These are phyloP conservation scores for Kazachstania psychrophila DNA, from an alignment of 805 yeast genomes.

Conservation along the genomic window DNA sequence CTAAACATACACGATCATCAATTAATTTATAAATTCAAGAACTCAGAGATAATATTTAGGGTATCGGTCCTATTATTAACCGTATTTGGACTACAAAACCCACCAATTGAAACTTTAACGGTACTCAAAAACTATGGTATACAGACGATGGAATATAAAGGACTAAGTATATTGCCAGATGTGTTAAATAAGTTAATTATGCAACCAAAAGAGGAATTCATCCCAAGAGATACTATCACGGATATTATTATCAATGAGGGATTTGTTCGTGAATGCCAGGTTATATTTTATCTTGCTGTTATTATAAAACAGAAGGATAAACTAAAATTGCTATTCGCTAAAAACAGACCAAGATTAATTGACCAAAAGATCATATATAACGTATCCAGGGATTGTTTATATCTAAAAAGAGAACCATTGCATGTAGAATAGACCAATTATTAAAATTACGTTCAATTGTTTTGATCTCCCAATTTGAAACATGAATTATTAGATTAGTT, in stretches of 20 bases:
- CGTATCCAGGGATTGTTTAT: constrained; percentile 10
- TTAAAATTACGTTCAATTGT: too few relatives aligned
- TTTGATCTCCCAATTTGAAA: too few relatives aligned
- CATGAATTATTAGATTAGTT: too few relatives aligned
- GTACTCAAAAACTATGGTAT: constrained; percentile 22
- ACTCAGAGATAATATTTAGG: too few relatives aligned
- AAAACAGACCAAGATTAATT: constrained; percentile 14
- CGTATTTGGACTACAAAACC: constrained; percentile 9
- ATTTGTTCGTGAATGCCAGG: constrained; percentile 51
- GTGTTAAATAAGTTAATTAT: constrained; percentile 10
- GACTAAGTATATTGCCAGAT: constrained; percentile 19
- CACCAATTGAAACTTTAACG: constrained; percentile 17
- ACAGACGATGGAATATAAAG: constrained; percentile 15
- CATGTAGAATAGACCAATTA: too few relatives aligned
- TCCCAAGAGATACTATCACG: constrained; percentile 47
- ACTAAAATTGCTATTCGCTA: constrained; percentile 27
- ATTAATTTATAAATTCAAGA: too few relatives aligned
- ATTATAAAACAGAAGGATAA: constrained; percentile 36
- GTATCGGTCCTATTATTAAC: too few relatives aligned
- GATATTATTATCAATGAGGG: constrained; percentile 73
- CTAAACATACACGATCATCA: background rate
- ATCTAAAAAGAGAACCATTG: background rate
- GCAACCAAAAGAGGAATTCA: constrained; percentile 31
- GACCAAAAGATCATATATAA: constrained; percentile 23
- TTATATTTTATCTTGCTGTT: constrained; percentile 54